A percentile compares a stretch with the other conserved stretches of the same genome.
Conservation (phyloP, 768 basidiomycete species). For the Russula sp. region DNA sequence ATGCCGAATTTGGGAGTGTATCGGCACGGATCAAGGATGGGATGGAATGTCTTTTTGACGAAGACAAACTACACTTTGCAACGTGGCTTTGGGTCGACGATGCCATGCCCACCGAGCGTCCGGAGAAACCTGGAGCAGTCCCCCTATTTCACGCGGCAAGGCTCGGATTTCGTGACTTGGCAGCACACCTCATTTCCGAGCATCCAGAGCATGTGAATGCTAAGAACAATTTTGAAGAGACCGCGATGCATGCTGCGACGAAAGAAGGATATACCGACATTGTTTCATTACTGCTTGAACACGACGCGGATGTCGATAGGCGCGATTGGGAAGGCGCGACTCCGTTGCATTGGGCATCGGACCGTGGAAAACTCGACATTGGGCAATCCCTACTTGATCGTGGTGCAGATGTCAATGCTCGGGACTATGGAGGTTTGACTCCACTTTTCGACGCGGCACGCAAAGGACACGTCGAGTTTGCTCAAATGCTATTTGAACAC, state of each 20-base stretch:
- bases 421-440: background rate
- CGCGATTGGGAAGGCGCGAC: background rate
- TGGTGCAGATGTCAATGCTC: background rate
- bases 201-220: background rate
- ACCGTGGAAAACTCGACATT: background rate
- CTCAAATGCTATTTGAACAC: no score
- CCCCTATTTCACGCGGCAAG: background rate
- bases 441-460: background rate
- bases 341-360: background rate
- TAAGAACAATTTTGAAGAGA: rapidly evolving
- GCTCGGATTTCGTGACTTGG: background rate
- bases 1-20: background rate
- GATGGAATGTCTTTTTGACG: no score
- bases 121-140: background rate
- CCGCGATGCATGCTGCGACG: background rate
- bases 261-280: background rate
- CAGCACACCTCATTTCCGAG: background rate
- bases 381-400: background rate
- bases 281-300: background rate
- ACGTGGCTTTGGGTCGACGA: no score
- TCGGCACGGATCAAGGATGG: no score
- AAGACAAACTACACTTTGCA: no score
- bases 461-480: no score
- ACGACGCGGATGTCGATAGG: background rate
- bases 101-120: no score